Evolutionary conservation across 371 early-diverging fungal genomes (phyloP).

Genomic region (Rhizomucor pusillus): DNA sequence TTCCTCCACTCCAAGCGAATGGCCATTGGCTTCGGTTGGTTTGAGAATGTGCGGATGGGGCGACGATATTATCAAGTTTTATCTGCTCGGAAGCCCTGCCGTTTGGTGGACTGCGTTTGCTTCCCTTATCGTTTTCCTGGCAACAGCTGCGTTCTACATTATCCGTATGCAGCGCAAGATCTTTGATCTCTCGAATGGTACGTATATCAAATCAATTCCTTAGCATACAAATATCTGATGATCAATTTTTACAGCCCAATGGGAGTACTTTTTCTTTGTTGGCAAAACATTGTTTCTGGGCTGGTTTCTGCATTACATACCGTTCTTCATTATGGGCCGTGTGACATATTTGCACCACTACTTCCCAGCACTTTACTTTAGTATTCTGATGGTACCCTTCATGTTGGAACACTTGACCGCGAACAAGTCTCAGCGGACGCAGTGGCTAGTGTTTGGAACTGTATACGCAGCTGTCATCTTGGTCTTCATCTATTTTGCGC

Average conservation of each 20-base stretch:
- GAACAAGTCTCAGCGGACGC: slow-evolving; percentile 29
- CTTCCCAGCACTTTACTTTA: slow-evolving; percentile 97
- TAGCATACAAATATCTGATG: background rate
- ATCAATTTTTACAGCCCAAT: slow-evolving; percentile 45
- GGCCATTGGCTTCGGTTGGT: slow-evolving; percentile 92
- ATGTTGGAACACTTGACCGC: slow-evolving; percentile 77
- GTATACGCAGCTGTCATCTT: slow-evolving; percentile 62
- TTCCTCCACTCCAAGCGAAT: slow-evolving; percentile 87
- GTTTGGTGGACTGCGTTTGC: slow-evolving; percentile 90
- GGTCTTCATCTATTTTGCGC: slow-evolving; percentile 75
- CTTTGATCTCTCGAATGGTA: slow-evolving; percentile 54
- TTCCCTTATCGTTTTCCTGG: slow-evolving; percentile 55
- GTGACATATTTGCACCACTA: slow-evolving; percentile 99
- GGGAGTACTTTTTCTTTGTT: slow-evolving; percentile 69
- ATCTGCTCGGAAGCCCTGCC: slow-evolving; percentile 95
- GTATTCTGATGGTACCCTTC: slow-evolving; percentile 73
- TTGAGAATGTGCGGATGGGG: slow-evolving; percentile 98
- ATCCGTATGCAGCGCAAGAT: slow-evolving; percentile 69
- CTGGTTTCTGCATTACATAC: slow-evolving; percentile 96
- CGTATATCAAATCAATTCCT: background rate
- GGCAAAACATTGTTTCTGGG: slow-evolving; percentile 77
- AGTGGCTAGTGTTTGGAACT: too few relatives aligned
- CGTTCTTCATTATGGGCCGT: slow-evolving; percentile 98
- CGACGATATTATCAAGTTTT: slow-evolving; percentile 85
- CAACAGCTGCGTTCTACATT: slow-evolving; percentile 49